Evolutionary conservation across 2,329 filamentous ascomycete genomes (phyloP).

Genomic region (Mycosphaerella sp.): DNA sequence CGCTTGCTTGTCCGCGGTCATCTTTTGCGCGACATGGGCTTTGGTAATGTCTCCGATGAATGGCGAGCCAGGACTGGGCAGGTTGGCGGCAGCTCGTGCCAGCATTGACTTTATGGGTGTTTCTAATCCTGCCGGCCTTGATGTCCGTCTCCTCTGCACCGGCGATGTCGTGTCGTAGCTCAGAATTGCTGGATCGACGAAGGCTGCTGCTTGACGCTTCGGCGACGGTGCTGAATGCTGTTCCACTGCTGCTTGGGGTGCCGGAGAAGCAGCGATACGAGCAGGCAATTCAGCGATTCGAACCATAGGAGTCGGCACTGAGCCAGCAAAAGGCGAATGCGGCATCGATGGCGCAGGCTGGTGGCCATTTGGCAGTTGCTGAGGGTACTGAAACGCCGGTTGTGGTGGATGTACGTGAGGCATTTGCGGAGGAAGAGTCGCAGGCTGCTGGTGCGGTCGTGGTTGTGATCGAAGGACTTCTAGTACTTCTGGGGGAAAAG

Average conservation of each 20-base stretch:
- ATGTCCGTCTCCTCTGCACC: constrained; percentile 21
- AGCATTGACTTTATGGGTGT: constrained; percentile 40
- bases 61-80: constrained; percentile 36
- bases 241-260: constrained; percentile 18
- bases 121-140: constrained; percentile 30
- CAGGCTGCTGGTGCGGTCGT: constrained; percentile 4
- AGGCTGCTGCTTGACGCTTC: constrained; percentile 41
- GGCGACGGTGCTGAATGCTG: constrained; percentile 24
- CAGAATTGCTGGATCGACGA: constrained; percentile 78
- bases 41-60: constrained; percentile 33
- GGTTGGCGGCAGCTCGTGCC: constrained; percentile 32
- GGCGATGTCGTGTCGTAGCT: constrained; percentile 50
- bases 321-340: constrained; percentile 10
- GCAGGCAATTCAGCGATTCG: constrained; percentile 23
- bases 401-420: constrained; percentile 2
- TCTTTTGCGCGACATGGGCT: constrained; percentile 24
- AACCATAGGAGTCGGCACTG: constrained; percentile 8
- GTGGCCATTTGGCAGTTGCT: constrained; percentile 9
- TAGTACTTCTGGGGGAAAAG: constrained; percentile 6
- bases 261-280: constrained; percentile 13
- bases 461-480: background rate
- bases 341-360: constrained; percentile 4
- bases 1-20: constrained; percentile 16
- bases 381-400: constrained; percentile 4
- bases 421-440: constrained; percentile 4